Percentiles rank a stretch among this genome's conserved stretches.
These are phyloP conservation scores for Calocybe gambosa DNA, from an alignment of 1,284 basidiomycete species.

Conservation along the genomic window DNA sequence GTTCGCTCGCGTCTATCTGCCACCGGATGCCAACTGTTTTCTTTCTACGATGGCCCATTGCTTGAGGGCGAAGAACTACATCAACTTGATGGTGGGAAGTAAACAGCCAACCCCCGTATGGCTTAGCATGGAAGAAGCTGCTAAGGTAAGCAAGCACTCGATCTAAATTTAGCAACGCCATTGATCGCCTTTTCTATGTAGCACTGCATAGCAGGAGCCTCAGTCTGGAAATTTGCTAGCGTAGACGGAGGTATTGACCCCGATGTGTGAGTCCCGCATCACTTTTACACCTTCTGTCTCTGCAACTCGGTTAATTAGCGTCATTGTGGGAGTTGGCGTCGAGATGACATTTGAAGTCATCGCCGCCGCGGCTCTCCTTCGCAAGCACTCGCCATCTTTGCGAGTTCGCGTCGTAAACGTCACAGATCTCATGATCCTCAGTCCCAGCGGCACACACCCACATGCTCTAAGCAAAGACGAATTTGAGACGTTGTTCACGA, in stretches of 20 bases:
- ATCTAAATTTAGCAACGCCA: not conserved
- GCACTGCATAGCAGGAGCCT: slow-evolving; percentile 74
- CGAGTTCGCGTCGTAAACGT: slow-evolving; percentile 80
- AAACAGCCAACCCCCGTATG: slow-evolving; percentile 75
- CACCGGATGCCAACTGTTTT: slow-evolving; percentile 86
- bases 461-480: slow-evolving; percentile 64
- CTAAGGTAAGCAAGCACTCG: slow-evolving; percentile 31
- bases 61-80: slow-evolving; percentile 75
- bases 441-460: slow-evolving; percentile 62
- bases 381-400: slow-evolving; percentile 53
- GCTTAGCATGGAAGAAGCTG: slow-evolving; percentile 61
- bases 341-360: slow-evolving; percentile 75
- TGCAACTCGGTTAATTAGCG: slow-evolving; percentile 27
- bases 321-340: slow-evolving; percentile 70
- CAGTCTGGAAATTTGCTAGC: slow-evolving; percentile 73
- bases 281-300: not conserved
- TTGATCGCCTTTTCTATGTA: slow-evolving; percentile 17
- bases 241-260: slow-evolving; percentile 58
- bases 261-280: slow-evolving; percentile 47
- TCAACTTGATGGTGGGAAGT: slow-evolving; percentile 82
- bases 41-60: slow-evolving; percentile 79
- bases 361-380: slow-evolving; percentile 70
- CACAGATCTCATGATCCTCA: slow-evolving; percentile 78
- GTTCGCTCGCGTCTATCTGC: slow-evolving; percentile 79
- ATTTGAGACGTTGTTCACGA: slow-evolving; percentile 69